A percentile compares a stretch with the other conserved stretches of the same genome.
Evolutionary conservation across 495 filamentous ascomycete genomes (phyloP).

Genomic region (Parathielavia appendiculata): DNA sequence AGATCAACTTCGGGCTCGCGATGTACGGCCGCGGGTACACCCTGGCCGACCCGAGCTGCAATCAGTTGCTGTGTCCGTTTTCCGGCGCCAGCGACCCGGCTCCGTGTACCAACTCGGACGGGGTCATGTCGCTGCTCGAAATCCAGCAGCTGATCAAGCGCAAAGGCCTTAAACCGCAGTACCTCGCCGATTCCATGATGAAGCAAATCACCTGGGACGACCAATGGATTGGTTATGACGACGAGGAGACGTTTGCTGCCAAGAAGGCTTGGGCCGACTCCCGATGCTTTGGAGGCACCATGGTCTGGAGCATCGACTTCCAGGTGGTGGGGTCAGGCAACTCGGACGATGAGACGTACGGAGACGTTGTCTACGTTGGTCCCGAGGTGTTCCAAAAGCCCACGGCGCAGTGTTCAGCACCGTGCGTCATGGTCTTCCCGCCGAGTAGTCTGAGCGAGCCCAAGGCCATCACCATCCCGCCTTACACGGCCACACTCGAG

Average conservation of each 20-base stretch:
- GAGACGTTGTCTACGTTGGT: conserved; percentile 15
- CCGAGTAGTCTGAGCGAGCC: conserved; percentile 6
- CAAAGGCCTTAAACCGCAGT: not conserved
- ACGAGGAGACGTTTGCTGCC: conserved; percentile 23
- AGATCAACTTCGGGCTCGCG: conserved; percentile 46
- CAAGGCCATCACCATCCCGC: conserved; percentile 3
- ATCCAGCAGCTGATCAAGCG: conserved; percentile 21
- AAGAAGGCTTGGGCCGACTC: conserved; percentile 26
- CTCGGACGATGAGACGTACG: conserved; percentile 7
- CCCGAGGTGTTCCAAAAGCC: conserved; percentile 7
- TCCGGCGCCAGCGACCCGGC: conserved; percentile 26
- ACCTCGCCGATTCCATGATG: conserved; percentile 24
- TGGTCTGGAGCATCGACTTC: conserved; percentile 36
- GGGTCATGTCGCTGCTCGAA: conserved; percentile 37
- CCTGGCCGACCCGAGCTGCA: conserved; percentile 23
- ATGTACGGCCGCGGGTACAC: conserved; percentile 49
- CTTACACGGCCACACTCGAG: conserved; percentile 20
- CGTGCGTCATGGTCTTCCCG: conserved; percentile 18
- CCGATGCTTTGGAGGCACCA: conserved; percentile 34
- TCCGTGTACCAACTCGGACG: conserved; percentile 25
- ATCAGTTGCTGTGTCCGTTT: conserved; percentile 28
- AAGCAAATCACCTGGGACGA: not conserved
- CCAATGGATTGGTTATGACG: conserved; percentile 33
- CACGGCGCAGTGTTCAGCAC: conserved; percentile 9
- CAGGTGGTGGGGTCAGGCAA: too few relatives aligned